Evolutionary conservation across 2,329 filamentous ascomycete species (phyloP), one percentile per base, ranked within the genome.

Genomic region (Mariannaea elegans): DNA sequence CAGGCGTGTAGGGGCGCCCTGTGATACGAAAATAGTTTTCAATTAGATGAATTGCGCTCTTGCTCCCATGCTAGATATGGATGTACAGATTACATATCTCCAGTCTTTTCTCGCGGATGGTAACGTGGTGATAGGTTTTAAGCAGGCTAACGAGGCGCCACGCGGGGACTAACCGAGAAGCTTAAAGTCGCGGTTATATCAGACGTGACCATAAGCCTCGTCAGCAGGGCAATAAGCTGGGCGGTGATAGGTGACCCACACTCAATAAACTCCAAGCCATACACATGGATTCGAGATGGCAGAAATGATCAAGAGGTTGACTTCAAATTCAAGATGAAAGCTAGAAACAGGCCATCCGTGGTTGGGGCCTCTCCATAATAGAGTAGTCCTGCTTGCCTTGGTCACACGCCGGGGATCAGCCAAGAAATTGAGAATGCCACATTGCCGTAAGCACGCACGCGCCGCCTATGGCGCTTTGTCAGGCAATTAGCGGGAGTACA

Each of bases 401-500:
- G 27, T 31, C 27, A 31, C 27, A 31, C 27, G 12, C 27, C n/a
- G n/a, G n/a, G n/a, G n/a, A n/a, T n/a, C n/a, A n/a, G n/a, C n/a
- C n/a, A n/a, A n/a, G n/a, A n/a, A n/a, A n/a, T n/a, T n/a, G n/a
- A n/a, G n/a, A n/a, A n/a, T n/a, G n/a, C n/a, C n/a, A n/a, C n/a
- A n/a, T n/a, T n/a, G n/a, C n/a, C n/a, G n/a, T n/a, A n/a, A n/a
- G n/a, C n/a, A n/a, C n/a, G n/a, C n/a, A n/a, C n/a, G n/a, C n/a
- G n/a, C n/a, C n/a, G n/a, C n/a, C n/a, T n/a, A n/a, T n/a, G n/a
- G n/a, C n/a, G n/a, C n/a, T 14, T 38, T 36, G 46, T 23, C 7
- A 16, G 8, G 23, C 24, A 31, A 16, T 23, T 4, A 46, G 54
- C 56, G 48, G 56, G 27, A 53, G n/a, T n/a, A n/a, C n/a, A 56